Evolutionary conservation across 192 early-diverging fungal species (phyloP).

Genomic region (Funneliformis geosporum): DNA sequence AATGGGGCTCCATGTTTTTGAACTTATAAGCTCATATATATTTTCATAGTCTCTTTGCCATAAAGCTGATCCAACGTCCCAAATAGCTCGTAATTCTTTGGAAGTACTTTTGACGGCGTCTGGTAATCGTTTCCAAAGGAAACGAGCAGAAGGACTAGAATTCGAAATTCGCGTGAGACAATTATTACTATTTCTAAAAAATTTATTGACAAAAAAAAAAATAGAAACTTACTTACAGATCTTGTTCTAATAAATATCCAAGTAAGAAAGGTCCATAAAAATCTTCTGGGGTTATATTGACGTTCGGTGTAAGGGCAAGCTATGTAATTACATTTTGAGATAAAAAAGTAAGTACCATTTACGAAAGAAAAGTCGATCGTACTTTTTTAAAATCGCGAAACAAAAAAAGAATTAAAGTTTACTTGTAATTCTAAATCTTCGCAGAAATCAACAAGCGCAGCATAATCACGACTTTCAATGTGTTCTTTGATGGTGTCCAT

Average conservation of each 20-base stretch:
- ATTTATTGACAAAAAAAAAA: background rate
- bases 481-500: slow-evolving; percentile 30
- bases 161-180: background rate
- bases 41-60: slow-evolving; percentile 31
- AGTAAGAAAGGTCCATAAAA: slow-evolving; percentile 26
- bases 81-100: slow-evolving; percentile 22
- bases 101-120: slow-evolving; percentile 13
- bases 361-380: background rate
- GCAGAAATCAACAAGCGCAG: slow-evolving; percentile 23
- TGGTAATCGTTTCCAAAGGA: slow-evolving; percentile 35
- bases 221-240: slow-evolving; percentile 30
- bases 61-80: slow-evolving; percentile 27
- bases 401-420: background rate
- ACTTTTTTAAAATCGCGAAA: background rate
- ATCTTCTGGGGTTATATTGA: slow-evolving; percentile 22
- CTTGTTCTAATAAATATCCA: slow-evolving; percentile 30
- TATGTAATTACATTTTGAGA: background rate
- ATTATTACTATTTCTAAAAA: background rate
- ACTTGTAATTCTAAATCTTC: slow-evolving; percentile 34
- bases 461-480: slow-evolving; percentile 15
- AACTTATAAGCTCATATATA: slow-evolving; percentile 17
- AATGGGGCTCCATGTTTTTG: slow-evolving; percentile 21
- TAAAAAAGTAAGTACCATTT: background rate
- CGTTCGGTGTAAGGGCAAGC: slow-evolving; percentile 23
- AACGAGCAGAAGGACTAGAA: slow-evolving; percentile 30